phyloP scores from a whole-genome alignment of 2,329 filamentous ascomycete genomes.

The Penicillium occitanis region DNA sequence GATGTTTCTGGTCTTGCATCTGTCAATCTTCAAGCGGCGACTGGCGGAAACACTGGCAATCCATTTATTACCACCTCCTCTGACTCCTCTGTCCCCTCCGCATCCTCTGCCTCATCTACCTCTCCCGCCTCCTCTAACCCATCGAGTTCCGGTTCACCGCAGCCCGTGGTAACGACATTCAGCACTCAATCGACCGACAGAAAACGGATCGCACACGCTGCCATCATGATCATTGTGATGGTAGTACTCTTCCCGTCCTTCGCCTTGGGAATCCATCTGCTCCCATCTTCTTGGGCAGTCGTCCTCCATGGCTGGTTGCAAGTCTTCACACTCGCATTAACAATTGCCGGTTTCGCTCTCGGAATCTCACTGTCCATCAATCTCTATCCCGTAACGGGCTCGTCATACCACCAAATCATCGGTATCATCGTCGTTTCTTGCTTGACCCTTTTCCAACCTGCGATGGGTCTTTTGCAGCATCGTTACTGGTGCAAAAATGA shows the following conservation, averaged over 20 bases:
- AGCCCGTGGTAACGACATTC: neutral
- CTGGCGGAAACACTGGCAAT: constrained; percentile 27
- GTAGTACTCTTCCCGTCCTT: constrained; percentile 42
- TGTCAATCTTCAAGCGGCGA: constrained; percentile 28
- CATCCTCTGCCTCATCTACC: constrained; percentile 14
- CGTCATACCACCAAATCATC: constrained; percentile 52
- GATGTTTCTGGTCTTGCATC: constrained; percentile 26
- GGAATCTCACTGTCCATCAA: constrained; percentile 52
- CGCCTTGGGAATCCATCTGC: constrained; percentile 36
- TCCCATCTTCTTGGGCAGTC: constrained; percentile 43
- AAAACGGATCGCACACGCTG: constrained; percentile 29
- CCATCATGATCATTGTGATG: constrained; percentile 46
- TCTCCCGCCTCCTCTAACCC: neutral
- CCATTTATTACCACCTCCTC: constrained; percentile 24
- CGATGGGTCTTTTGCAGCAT: constrained; percentile 55
- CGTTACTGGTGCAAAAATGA: constrained; percentile 49
- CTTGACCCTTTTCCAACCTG: constrained; percentile 58
- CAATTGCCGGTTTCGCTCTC: constrained; percentile 51
- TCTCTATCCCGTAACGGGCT: constrained; percentile 33
- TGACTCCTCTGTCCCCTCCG: neutral
- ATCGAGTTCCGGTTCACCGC: neutral
- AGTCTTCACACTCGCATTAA: constrained; percentile 49
- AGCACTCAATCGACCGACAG: constrained; percentile 1
- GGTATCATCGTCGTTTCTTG: constrained; percentile 53
- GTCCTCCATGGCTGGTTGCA: constrained; percentile 50